Evolutionary conservation across 1,139 yeast species (phyloP).

Genomic region (Pichia sp.): DNA sequence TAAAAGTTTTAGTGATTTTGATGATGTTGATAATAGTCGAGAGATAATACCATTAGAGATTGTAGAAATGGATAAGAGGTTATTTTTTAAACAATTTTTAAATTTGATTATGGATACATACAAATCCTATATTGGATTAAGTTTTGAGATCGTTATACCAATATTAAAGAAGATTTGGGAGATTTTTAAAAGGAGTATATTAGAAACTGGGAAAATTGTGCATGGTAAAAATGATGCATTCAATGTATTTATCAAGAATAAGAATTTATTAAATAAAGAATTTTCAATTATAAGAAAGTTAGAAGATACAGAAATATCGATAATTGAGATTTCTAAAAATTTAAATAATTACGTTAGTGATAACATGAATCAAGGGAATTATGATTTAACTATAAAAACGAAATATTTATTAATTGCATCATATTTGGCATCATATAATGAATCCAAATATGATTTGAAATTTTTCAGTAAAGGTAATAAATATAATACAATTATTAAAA

Average conservation of each 20-base stretch:
- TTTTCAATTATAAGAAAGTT: slow-evolving; percentile 19
- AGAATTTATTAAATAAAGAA: slow-evolving; percentile 22
- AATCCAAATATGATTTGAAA: slow-evolving; percentile 38
- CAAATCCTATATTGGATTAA: slow-evolving; percentile 22
- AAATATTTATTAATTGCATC: slow-evolving; percentile 48
- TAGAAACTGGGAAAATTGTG: slow-evolving; percentile 16
- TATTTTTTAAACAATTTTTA: slow-evolving; percentile 21
- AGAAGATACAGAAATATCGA: slow-evolving; percentile 13
- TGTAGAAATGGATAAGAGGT: slow-evolving; percentile 1
- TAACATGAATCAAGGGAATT: slow-evolving; percentile 16
- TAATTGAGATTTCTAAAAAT: slow-evolving; percentile 6
- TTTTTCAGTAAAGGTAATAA: slow-evolving; percentile 25
- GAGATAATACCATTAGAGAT: background rate
- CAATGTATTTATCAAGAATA: slow-evolving; percentile 23
- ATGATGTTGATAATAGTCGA: background rate
- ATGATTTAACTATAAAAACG: slow-evolving; percentile 42
- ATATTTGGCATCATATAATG: slow-evolving; percentile 44
- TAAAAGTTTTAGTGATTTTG: background rate
- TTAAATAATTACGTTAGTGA: background rate
- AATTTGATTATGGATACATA: slow-evolving; percentile 26
- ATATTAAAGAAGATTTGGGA: slow-evolving; percentile 27
- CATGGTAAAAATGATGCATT: slow-evolving; percentile 24
- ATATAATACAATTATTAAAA: slow-evolving; percentile 18
- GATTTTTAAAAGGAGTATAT: slow-evolving; percentile 22
- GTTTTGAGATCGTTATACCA: slow-evolving; percentile 22